Base-by-base conservation (phyloP, 2,329 filamentous ascomycete species). In the Neonectria ditissima region DNA sequence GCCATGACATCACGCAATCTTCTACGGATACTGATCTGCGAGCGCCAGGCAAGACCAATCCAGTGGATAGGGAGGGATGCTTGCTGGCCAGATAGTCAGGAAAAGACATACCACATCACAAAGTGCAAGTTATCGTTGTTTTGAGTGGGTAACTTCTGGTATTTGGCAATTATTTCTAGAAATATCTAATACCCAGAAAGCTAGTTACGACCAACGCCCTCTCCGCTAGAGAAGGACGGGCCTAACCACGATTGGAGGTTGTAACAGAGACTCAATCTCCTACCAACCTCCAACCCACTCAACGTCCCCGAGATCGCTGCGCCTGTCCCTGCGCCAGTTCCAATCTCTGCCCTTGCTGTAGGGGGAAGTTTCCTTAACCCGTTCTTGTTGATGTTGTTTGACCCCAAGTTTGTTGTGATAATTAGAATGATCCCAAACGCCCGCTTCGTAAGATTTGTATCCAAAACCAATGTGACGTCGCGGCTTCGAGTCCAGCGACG, bases 241-340 rank as follows among this genome's bases (percentile, higher is more conserved):
- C 81, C 76, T 79, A 87, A 86, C 86, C 82, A 89, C 87, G 88
- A 89, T 86, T 88, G 87, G 78, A 83, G 77, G 78, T 69, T 65
- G 74, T 4, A 60, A 62, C 69, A 79, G 72, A 70, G 78, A 82
- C 69, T 80, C 78, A 75, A 79, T 79, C 72, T 89, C 89, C 79
- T 92, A 89, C 89, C 92, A 97, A 82, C 92, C 93, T 84, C 94
- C 94, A 89, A 97, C 93, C 91, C 95, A 97, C 88, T 97, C 94
- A 84, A 94, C 82, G 76, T 95, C 92, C 76, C 90, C 90, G 78
- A 92, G 87, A 81, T 91, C 90, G 75, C 84, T 80, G 72, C 86
- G 86, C 75, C 81, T 83, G 67, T 91, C 89, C 75, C 87, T 83
- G 75, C 86, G 86, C 86, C 86, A 88, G 68, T 86, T 86, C 82